phyloP scores from a whole-genome alignment of 805 yeast genomes.

The Blastobotrys americana region DNA sequence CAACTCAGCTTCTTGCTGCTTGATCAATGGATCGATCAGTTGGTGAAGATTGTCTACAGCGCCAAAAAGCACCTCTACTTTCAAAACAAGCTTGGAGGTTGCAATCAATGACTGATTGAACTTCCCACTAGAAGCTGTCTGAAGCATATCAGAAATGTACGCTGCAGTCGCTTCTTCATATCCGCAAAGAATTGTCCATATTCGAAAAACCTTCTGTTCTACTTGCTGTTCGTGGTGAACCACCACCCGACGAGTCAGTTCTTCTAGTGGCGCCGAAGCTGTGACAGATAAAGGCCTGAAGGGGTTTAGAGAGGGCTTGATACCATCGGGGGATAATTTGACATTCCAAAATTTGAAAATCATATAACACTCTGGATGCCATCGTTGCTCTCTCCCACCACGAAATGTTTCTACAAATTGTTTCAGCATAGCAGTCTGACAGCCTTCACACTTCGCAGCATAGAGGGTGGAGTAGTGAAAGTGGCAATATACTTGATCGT shows the following conservation, averaged over 20 bases:
- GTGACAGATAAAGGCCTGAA: conserved; percentile 13
- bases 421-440: conserved; percentile 81
- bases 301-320: conserved; percentile 12
- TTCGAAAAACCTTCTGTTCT: conserved; percentile 50
- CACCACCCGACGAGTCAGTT: conserved; percentile 15
- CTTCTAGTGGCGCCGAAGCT: conserved; percentile 9
- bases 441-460: conserved; percentile 90
- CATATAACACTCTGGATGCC: conserved; percentile 99
- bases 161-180: conserved; percentile 89
- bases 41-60: conserved; percentile 54
- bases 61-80: conserved; percentile 66
- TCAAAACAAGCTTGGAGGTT: conserved; percentile 64
- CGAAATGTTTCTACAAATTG: conserved; percentile 89
- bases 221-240: conserved; percentile 50
- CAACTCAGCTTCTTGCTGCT: conserved; percentile 6
- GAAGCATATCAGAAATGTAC: conserved; percentile 85
- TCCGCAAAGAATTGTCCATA: conserved; percentile 82
- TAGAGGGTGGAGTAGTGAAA: conserved; percentile 80
- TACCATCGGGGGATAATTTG: conserved; percentile 40
- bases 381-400: conserved; percentile 87
- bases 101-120: conserved; percentile 59
- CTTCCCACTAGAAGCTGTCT: conserved; percentile 68
- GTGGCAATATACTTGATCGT: conserved; percentile 78
- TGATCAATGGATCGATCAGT: conserved; percentile 20
- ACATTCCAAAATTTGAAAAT: conserved; percentile 96